Evolutionary conservation across 2,329 filamentous ascomycete genomes (phyloP).

Genomic region (Trichothecium roseum): DNA sequence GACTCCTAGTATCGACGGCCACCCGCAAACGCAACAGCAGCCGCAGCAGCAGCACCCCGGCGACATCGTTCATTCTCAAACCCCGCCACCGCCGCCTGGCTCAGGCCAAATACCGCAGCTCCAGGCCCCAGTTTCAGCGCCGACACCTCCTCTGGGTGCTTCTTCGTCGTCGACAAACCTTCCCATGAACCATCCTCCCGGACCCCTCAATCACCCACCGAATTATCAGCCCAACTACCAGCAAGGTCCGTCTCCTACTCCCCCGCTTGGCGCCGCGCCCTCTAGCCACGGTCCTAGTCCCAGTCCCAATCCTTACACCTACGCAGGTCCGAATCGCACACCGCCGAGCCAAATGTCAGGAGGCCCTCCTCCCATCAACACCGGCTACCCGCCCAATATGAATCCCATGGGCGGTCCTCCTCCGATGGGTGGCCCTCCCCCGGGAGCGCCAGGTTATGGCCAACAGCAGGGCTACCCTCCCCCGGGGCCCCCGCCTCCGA

Average conservation of each 20-base stretch:
- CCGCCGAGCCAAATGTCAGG: slow-evolving; percentile 51
- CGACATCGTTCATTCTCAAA: slow-evolving; percentile 23
- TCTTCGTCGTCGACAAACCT: slow-evolving; percentile 35
- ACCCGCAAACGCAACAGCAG: slow-evolving; percentile 13
- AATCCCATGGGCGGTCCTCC: slow-evolving; percentile 31
- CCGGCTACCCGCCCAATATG: slow-evolving; percentile 51
- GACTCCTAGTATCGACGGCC: slow-evolving; percentile 46
- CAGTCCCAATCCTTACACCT: not conserved
- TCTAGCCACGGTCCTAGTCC: slow-evolving; percentile 22
- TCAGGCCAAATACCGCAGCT: slow-evolving; percentile 10
- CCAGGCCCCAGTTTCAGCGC: slow-evolving; percentile 21
- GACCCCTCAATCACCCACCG: slow-evolving; percentile 49
- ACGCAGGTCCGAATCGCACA: slow-evolving; percentile 38
- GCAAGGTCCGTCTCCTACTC: slow-evolving; percentile 20
- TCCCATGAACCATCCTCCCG: slow-evolving; percentile 51
- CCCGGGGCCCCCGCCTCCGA: slow-evolving; percentile 27
- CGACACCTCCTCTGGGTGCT: slow-evolving; percentile 23
- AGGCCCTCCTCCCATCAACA: slow-evolving; percentile 59
- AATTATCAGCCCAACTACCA: slow-evolving; percentile 51
- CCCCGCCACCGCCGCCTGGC: slow-evolving; percentile 13
- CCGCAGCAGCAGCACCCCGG: slow-evolving; percentile 16
- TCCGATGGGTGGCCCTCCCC: slow-evolving; percentile 24
- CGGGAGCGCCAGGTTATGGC: slow-evolving; percentile 33
- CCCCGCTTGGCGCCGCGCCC: slow-evolving; percentile 38
- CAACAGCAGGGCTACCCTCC: slow-evolving; percentile 36